phyloP scores from a whole-genome alignment of 192 early-diverging fungal genomes.

The Dispira parvispora region DNA sequence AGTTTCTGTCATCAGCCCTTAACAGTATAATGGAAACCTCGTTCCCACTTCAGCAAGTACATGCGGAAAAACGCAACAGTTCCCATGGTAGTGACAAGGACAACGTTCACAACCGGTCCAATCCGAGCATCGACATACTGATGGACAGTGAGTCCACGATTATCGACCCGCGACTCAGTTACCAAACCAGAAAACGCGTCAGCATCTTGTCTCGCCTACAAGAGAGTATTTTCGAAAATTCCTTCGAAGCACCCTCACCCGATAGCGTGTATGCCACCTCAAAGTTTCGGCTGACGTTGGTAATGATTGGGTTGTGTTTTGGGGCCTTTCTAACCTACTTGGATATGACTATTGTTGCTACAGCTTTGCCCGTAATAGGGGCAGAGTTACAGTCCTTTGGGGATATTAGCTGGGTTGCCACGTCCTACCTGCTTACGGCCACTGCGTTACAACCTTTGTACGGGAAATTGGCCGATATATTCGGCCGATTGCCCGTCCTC shows the following conservation, averaged over 20 bases:
- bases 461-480: conserved; percentile 62
- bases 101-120: background rate
- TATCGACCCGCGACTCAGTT: too few species aligned
- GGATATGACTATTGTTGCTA: conserved; percentile 73
- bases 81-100: background rate
- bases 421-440: conserved; percentile 44
- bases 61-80: background rate
- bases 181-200: too few species aligned
- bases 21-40: too few species aligned
- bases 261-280: background rate
- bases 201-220: too few species aligned
- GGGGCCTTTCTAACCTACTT: conserved; percentile 53
- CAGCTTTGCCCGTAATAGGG: conserved; percentile 51
- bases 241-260: background rate
- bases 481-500: conserved; percentile 25
- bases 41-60: too few species aligned
- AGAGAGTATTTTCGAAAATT: too few species aligned
- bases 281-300: background rate
- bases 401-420: conserved; percentile 67
- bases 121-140: too few species aligned
- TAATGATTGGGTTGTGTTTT: conserved; percentile 26
- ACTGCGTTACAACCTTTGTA: conserved; percentile 63
- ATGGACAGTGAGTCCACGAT: too few species aligned
- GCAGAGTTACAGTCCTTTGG: conserved; percentile 45
- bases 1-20: too few species aligned